Conservation (phyloP, 192 early-diverging fungal genomes). For the Phlyctochytrium arcticum region DNA sequence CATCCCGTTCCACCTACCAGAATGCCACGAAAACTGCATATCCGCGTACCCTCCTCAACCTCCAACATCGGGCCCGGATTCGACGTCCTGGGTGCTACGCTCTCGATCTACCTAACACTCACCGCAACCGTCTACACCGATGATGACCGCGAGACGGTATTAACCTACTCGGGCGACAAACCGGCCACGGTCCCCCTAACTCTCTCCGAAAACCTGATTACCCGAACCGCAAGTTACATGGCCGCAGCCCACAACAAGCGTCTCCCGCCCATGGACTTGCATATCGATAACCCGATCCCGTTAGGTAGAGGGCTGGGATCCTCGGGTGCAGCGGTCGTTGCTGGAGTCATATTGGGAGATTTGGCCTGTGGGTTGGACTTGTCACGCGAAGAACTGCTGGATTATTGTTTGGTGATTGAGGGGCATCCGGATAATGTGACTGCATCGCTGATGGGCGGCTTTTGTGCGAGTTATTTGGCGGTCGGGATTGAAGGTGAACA, state of each 20-base stretch:
- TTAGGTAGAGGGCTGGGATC: constrained; percentile 96
- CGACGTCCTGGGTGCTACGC: constrained; percentile 88
- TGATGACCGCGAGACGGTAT: too few relatives aligned
- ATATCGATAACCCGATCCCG: constrained; percentile 88
- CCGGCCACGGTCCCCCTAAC: constrained; percentile 75
- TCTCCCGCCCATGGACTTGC: constrained; percentile 66
- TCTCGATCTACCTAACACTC: constrained; percentile 82
- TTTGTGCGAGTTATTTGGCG: constrained; percentile 78
- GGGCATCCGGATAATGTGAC: constrained; percentile 98
- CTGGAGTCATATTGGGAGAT: constrained; percentile 83
- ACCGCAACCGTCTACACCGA: constrained; percentile 7
- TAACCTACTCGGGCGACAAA: constrained; percentile 61
- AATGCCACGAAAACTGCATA: constrained; percentile 32
- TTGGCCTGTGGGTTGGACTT: constrained; percentile 65
- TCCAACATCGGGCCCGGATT: constrained; percentile 98
- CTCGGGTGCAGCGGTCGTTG: constrained; percentile 92
- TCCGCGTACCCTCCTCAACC: constrained; percentile 91
- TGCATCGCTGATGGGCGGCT: constrained; percentile 90
- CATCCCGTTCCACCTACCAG: background rate
- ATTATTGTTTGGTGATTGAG: constrained; percentile 89
- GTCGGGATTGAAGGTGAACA: constrained; percentile 4
- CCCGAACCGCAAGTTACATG: constrained; percentile 87
- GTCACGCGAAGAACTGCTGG: constrained; percentile 74
- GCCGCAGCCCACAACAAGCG: constrained; percentile 60
- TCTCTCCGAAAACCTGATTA: constrained; percentile 80